A percentile compares a stretch with the other conserved stretches of the same genome.
phyloP scores from a whole-genome alignment of 371 early-diverging fungal species.

The Mortierella sp. region DNA sequence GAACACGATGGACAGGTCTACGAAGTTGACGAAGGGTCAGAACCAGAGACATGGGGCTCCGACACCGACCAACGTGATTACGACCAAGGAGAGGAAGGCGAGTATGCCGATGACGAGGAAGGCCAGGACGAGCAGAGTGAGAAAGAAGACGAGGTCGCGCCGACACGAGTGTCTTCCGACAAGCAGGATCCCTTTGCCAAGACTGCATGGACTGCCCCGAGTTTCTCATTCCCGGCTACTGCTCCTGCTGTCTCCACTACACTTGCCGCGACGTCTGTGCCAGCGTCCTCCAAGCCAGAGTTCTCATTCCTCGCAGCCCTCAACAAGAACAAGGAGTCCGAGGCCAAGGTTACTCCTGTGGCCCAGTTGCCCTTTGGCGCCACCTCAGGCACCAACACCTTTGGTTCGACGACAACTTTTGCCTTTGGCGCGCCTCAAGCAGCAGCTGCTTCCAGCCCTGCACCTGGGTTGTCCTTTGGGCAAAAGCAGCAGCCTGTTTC shows the following conservation, averaged over 20 bases:
- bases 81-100: constrained; percentile 18
- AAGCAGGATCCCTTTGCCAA: constrained; percentile 15
- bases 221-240: constrained; percentile 40
- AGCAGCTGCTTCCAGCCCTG: background rate
- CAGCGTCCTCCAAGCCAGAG: constrained; percentile 17
- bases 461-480: background rate
- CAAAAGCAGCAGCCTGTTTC: background rate
- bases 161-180: background rate
- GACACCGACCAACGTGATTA: constrained; percentile 50
- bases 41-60: constrained; percentile 45
- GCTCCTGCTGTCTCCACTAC: background rate
- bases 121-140: constrained; percentile 14
- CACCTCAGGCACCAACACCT: constrained; percentile 15
- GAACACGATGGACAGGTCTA: constrained; percentile 46
- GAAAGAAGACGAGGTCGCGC: constrained; percentile 1
- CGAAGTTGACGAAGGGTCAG: constrained; percentile 36
- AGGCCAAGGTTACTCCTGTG: background rate
- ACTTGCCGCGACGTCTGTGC: background rate
- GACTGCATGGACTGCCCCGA: constrained; percentile 36
- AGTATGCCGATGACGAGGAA: constrained; percentile 12
- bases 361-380: constrained; percentile 19
- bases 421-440: constrained; percentile 22
- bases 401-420: constrained; percentile 35
- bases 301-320: constrained; percentile 34
- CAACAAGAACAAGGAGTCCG: constrained; percentile 15